phyloP scores from a whole-genome alignment of 2,329 filamentous ascomycete genomes.

The Curvularia verruculosa region DNA sequence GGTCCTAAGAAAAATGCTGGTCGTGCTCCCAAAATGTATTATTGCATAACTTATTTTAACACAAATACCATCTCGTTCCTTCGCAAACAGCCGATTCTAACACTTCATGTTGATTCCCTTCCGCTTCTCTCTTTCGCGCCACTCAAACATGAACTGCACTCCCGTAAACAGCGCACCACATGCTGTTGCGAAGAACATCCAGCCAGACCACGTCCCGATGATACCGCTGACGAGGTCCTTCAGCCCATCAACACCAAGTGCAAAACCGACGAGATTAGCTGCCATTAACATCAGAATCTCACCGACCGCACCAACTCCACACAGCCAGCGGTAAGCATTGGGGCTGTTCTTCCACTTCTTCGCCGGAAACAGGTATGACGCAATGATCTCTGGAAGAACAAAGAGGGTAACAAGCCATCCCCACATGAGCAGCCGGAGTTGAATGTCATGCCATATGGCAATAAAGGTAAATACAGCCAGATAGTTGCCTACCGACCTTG shows the following conservation, averaged over 20 bases:
- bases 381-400: slow-evolving; percentile 85
- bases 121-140: slow-evolving; percentile 82
- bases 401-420: slow-evolving; percentile 96
- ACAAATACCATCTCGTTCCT: not conserved
- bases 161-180: slow-evolving; percentile 81
- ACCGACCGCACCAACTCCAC: slow-evolving; percentile 77
- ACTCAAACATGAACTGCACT: slow-evolving; percentile 95
- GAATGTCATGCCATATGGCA: slow-evolving; percentile 96
- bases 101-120: slow-evolving; percentile 85
- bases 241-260: slow-evolving; percentile 86
- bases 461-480: slow-evolving; percentile 93
- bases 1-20: not conserved
- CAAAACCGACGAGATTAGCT: slow-evolving; percentile 94
- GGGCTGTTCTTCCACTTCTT: slow-evolving; percentile 72
- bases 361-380: slow-evolving; percentile 72
- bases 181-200: slow-evolving; percentile 73
- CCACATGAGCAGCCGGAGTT: slow-evolving; percentile 89
- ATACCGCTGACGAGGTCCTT: slow-evolving; percentile 77
- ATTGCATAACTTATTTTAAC: not conserved
- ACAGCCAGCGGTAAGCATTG: slow-evolving; percentile 77
- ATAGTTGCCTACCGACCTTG: slow-evolving; percentile 73
- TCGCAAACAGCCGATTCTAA: slow-evolving; percentile 47
- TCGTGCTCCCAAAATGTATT: too few relatives aligned
- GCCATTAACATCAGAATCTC: slow-evolving; percentile 96
- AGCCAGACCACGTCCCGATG: slow-evolving; percentile 74